Evolutionary conservation across 2,329 filamentous ascomycete genomes (phyloP).

Genomic region (Colletotrichum phormii): DNA sequence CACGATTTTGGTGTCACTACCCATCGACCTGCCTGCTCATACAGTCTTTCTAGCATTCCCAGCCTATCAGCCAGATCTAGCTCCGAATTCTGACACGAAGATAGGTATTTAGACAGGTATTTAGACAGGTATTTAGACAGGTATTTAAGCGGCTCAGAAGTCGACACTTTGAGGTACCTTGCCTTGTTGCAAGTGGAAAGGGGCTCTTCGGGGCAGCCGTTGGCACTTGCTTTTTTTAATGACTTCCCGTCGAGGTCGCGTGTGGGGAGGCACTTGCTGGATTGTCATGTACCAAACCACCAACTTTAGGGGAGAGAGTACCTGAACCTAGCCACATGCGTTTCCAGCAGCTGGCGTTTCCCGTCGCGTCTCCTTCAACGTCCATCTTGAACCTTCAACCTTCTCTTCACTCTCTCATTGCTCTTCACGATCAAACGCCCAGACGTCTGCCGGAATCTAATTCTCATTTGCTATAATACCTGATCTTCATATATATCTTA

Average conservation of each 20-base stretch:
- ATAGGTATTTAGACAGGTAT: no score
- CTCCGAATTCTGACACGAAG: no score
- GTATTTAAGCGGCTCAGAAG: no score
- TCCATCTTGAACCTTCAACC: background rate
- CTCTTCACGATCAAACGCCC: background rate
- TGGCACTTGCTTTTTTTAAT: background rate
- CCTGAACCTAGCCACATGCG: background rate
- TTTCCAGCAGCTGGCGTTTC: conserved; percentile 21
- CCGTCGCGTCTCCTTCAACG: conserved; percentile 9
- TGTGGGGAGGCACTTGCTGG: background rate
- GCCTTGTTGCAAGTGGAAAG: no score
- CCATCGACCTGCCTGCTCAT: no score
- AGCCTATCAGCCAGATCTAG: no score
- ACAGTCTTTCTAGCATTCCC: no score
- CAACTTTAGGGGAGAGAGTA: background rate
- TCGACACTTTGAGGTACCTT: no score
- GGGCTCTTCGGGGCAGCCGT: no score
- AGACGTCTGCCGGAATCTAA: background rate
- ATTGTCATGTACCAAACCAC: background rate
- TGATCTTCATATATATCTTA: background rate
- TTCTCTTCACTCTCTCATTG: background rate
- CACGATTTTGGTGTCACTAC: background rate
- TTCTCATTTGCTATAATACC: background rate
- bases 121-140: no score
- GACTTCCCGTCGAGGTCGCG: background rate